Evolutionary conservation across 139 green algal genomes (phyloP), one percentile per base, ranked within the genome.

Genomic region (Coccomyxa sp.): DNA sequence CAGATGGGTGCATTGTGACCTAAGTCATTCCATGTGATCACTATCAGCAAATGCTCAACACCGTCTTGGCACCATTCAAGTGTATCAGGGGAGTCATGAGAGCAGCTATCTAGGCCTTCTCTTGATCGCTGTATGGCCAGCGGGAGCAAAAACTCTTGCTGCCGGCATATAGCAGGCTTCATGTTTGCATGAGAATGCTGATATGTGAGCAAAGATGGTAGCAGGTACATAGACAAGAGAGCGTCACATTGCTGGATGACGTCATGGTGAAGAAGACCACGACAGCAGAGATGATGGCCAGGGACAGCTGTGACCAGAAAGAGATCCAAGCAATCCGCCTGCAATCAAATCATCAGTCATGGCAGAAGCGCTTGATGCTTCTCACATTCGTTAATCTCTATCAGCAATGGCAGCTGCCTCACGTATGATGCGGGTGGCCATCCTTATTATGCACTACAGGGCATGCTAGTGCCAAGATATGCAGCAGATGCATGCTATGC

Each of bases 281-380:
- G 64, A 93, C 86, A 4, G 87, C 89, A 27, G 91, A 92, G 34
- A 98, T 91, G 0, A 93, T 78, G 8, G 85, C 87, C 41, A 97
- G 88, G 29, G 91, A 80, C 44, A 98, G 90, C 88, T 98, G 95
- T 33, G 86, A 37, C 95, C 95, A 98, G 84, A 98, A 98, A 29
- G 76, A 84, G n/a, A 93, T 79, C 85, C 85, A 92, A 27, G 84
- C 85, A 74, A 92, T 78, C 31, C 74, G 77, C 73, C 79, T 87
- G 78, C 75, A n/a, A 77, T 0, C 39, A 31, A 39, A 37, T 9
- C 40, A 68, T 64, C 50, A 64, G 5, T 12, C 50, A 18, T 18
- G 22, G 22, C 50, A 64, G 50, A 18, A 18, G 22, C 18, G 27
- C 3, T 22, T 64, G 50, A 18, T 31, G 3, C 1, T 64, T 64